These are phyloP conservation scores for Kwoniella dejecticola DNA, from an alignment of 768 basidiomycete genomes.

Conservation along the genomic window DNA sequence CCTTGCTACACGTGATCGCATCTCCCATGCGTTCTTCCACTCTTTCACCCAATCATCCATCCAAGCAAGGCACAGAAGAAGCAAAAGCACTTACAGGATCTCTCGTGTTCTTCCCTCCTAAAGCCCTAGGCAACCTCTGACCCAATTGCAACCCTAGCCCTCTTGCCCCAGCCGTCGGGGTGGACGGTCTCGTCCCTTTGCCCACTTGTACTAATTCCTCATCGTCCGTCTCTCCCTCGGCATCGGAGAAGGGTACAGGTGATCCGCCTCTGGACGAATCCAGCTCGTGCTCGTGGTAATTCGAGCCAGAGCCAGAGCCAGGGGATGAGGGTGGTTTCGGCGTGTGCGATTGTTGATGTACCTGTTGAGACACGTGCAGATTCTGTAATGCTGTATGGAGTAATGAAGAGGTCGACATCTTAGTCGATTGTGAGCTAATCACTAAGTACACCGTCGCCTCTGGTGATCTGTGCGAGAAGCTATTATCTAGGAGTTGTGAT, in stretches of 20 bases:
- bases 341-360: conserved; percentile 28
- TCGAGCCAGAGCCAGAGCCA: conserved; percentile 9
- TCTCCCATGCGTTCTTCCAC: no score
- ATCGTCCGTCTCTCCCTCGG: conserved; percentile 31
- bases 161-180: conserved; percentile 32
- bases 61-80: not conserved
- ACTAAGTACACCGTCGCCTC: no score
- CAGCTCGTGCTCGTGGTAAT: conserved; percentile 10
- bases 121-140: conserved; percentile 23
- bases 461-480: no score
- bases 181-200: conserved; percentile 48
- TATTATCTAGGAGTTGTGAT: no score
- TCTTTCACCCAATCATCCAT: not conserved
- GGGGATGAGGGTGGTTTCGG: conserved; percentile 25
- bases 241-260: conserved; percentile 21
- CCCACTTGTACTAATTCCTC: conserved; percentile 48
- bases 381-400: conserved; percentile 54
- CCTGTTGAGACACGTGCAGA: conserved; percentile 48
- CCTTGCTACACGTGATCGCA: no score
- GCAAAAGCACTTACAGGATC: conserved; percentile 54
- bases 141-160: conserved; percentile 30
- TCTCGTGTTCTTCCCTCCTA: conserved; percentile 30
- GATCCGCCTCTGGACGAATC: conserved; percentile 23
- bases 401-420: conserved; percentile 47
- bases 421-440: no score